These are phyloP conservation scores for Coccomyxa sp. DNA, from an alignment of 139 green algal genomes.

Conservation along the genomic window DNA sequence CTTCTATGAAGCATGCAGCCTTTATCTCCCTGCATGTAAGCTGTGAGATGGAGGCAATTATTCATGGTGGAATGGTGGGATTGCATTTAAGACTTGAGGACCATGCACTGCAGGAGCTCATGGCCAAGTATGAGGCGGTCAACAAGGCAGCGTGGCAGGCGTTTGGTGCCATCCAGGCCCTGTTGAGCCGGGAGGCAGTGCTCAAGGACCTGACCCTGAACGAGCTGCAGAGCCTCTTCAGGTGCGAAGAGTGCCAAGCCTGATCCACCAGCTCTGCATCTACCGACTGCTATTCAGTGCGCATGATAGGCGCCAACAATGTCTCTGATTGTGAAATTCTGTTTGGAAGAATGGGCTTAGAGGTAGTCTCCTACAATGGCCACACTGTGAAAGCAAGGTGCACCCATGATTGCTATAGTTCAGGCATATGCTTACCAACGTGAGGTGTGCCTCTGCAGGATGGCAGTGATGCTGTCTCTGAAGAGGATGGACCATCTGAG, in stretches of 20 bases:
- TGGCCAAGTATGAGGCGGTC: not conserved
- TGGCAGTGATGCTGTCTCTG: not conserved
- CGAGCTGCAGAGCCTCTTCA: not conserved
- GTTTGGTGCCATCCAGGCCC: conserved; percentile 2
- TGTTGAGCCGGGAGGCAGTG: not conserved
- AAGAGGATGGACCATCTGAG: not conserved
- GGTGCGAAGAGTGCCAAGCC: not conserved
- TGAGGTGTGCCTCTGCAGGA: not conserved
- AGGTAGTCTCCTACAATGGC: no score
- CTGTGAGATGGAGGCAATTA: not conserved
- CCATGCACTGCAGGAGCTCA: not conserved
- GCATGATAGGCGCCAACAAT: not conserved
- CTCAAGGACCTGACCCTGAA: not conserved
- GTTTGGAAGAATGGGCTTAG: not conserved
- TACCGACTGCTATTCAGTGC: not conserved
- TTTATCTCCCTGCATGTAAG: not conserved
- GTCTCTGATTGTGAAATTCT: not conserved
- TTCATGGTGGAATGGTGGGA: not conserved
- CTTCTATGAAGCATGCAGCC: not conserved
- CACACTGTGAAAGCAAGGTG: not conserved
- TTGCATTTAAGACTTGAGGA: not conserved
- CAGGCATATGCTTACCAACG: not conserved
- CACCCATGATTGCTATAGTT: not conserved
- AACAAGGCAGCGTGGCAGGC: not conserved
- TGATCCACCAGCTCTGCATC: not conserved